Evolutionary conservation across 164 flowering plant species (phyloP).

Genomic region (Vitis amurensis): DNA sequence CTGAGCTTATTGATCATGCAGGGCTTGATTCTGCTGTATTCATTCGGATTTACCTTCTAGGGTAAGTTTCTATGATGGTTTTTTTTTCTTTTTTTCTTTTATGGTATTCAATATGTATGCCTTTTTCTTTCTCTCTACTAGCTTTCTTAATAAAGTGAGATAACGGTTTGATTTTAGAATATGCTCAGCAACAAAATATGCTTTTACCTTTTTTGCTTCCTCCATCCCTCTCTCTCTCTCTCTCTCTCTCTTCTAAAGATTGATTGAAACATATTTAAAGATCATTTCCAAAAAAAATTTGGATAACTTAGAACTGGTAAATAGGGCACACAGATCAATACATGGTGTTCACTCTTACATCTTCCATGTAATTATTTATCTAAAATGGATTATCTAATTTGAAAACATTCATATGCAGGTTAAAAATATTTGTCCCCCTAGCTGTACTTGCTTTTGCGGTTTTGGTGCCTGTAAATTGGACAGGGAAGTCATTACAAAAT

Average conservation of each 20-base stretch:
- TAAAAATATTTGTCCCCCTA: slow-evolving; percentile 73
- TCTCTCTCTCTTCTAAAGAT: neutral
- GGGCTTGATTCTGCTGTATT: slow-evolving; percentile 89
- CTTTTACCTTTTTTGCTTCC: neutral
- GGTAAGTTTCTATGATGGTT: slow-evolving; percentile 44
- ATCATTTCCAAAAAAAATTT: neutral
- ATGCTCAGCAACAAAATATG: neutral
- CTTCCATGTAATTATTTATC: neutral
- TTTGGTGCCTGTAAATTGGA: slow-evolving; percentile 85
- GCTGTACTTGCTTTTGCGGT: slow-evolving; percentile 59
- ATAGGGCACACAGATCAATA: neutral
- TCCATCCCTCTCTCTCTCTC: too few relatives aligned
- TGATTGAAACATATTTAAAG: neutral
- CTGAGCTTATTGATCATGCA: slow-evolving; percentile 88
- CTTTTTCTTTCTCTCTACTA: neutral
- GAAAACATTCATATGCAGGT: slow-evolving; percentile 36
- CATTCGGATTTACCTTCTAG: slow-evolving; percentile 86
- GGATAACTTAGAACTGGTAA: neutral
- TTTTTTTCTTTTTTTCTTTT: neutral
- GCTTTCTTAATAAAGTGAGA: neutral
- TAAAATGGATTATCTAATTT: slow-evolving; percentile 8
- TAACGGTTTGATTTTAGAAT: neutral
- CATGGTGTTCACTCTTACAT: neutral
- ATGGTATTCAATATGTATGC: neutral
- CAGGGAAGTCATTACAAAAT: slow-evolving; percentile 43